These are phyloP conservation scores for Cymbopogon flexuosus DNA, from an alignment of 202 grass and related monocot species.

Conservation along the genomic window DNA sequence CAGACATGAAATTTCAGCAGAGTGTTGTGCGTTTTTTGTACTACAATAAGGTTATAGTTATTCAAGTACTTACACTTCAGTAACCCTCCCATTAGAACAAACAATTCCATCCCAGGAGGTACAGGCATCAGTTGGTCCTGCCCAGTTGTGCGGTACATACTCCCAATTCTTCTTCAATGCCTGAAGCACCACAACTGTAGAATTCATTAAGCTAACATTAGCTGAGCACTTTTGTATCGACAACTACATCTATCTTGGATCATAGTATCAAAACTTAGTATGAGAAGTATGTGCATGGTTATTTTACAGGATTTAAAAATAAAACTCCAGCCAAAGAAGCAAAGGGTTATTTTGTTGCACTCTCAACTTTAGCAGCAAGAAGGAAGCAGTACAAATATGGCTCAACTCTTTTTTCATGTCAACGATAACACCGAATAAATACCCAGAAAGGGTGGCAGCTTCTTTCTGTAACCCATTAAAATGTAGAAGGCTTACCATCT, in stretches of 20 bases:
- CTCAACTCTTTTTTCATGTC: slow-evolving; percentile 15
- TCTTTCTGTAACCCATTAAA: background rate
- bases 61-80: slow-evolving; percentile 49
- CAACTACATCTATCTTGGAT: slow-evolving; percentile 8
- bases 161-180: slow-evolving; percentile 51
- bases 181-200: slow-evolving; percentile 54
- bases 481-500: slow-evolving; percentile 59
- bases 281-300: background rate
- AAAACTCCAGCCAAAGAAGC: slow-evolving; percentile 9
- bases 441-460: background rate
- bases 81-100: slow-evolving; percentile 62
- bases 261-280: slow-evolving; percentile 15
- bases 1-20: slow-evolving; percentile 20
- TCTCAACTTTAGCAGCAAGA: slow-evolving; percentile 8
- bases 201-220: slow-evolving; percentile 29
- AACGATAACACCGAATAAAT: background rate
- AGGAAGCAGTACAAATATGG: slow-evolving; percentile 15
- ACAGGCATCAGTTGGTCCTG: slow-evolving; percentile 54
- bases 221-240: background rate
- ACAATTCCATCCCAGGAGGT: slow-evolving; percentile 76
- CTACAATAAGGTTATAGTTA: slow-evolving; percentile 13
- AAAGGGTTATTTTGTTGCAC: background rate
- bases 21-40: background rate
- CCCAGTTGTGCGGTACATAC: slow-evolving; percentile 67
- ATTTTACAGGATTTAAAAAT: background rate